Percentiles rank a stretch among this genome's conserved stretches.
Conservation (phyloP, 1,139 yeast species). For the Lodderomyces beijingensis region DNA sequence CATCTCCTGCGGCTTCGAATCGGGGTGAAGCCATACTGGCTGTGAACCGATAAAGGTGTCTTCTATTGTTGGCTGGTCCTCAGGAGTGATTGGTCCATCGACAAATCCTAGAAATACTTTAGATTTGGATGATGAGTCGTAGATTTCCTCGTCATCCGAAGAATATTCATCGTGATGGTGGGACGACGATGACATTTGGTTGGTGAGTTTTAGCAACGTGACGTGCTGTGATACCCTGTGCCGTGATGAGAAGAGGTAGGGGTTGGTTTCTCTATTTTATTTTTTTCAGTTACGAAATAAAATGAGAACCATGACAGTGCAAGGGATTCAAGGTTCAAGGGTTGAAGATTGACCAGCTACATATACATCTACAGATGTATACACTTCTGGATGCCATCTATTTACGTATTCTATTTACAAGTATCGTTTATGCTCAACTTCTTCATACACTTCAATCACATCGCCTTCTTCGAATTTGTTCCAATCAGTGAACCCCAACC, state of each 20-base stretch:
- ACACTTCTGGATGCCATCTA: too few relatives aligned
- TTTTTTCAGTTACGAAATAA: too few relatives aligned
- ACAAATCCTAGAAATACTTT: constrained; percentile 58
- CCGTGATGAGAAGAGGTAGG: too few relatives aligned
- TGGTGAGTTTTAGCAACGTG: too few relatives aligned
- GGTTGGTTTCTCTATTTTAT: too few relatives aligned
- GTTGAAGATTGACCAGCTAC: too few relatives aligned
- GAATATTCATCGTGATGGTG: constrained; percentile 34
- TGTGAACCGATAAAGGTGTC: constrained; percentile 81
- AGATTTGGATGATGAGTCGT: constrained; percentile 15
- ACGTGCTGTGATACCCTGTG: too few relatives aligned
- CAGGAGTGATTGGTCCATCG: constrained; percentile 44
- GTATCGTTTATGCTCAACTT: constrained; percentile 58
- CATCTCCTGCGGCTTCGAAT: constrained; percentile 51
- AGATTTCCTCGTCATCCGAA: constrained; percentile 32
- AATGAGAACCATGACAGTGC: too few relatives aligned
- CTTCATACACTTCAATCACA: constrained; percentile 68
- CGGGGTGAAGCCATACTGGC: constrained; percentile 55
- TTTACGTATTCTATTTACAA: constrained; percentile 8
- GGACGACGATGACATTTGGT: too few relatives aligned
- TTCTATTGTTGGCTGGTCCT: constrained; percentile 52
- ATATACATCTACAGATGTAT: too few relatives aligned
- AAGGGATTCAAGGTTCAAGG: too few relatives aligned
- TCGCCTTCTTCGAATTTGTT: constrained; percentile 75
- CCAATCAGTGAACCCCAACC: constrained; percentile 71